phyloP scores from a whole-genome alignment of 805 yeast species.

The Scheffersomyces amazonensis region DNA sequence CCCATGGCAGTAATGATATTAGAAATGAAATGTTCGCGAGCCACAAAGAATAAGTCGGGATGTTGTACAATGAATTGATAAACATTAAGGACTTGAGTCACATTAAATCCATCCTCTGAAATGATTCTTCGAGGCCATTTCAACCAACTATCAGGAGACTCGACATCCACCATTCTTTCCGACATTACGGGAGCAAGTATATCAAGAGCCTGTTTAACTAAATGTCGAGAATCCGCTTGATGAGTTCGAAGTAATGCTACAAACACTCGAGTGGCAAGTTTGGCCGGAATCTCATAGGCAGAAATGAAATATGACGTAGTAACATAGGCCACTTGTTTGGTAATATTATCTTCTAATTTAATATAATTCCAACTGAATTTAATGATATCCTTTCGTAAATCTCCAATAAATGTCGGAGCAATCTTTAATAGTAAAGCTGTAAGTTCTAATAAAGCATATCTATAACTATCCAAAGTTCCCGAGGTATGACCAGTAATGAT shows the following conservation, averaged over 20 bases:
- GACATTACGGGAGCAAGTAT: conserved; percentile 85
- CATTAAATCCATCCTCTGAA: conserved; percentile 85
- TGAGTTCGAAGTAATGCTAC: conserved; percentile 84
- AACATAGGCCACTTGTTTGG: conserved; percentile 91
- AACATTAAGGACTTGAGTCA: conserved; percentile 79
- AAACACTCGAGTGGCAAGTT: conserved; percentile 87
- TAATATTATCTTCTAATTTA: conserved; percentile 80
- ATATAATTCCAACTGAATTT: conserved; percentile 94
- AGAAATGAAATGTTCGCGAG: conserved; percentile 85
- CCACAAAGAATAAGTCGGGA: conserved; percentile 77
- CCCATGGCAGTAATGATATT: conserved; percentile 92
- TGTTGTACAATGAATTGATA: conserved; percentile 88
- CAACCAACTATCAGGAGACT: conserved; percentile 69
- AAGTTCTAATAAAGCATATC: conserved; percentile 76
- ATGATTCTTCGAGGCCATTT: conserved; percentile 93
- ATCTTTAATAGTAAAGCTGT: conserved; percentile 73
- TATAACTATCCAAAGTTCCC: conserved; percentile 68
- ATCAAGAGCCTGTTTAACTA: conserved; percentile 86
- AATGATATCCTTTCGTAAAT: conserved; percentile 76
- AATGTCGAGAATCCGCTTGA: conserved; percentile 76
- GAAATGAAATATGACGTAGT: conserved; percentile 83
- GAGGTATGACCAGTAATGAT: conserved; percentile 51
- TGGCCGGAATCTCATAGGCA: conserved; percentile 83
- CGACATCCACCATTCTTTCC: conserved; percentile 54
- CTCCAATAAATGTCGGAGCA: conserved; percentile 58